These are phyloP conservation scores for Aspergillus olivimuriae DNA, from an alignment of 495 filamentous ascomycete genomes.

Conservation along the genomic window DNA sequence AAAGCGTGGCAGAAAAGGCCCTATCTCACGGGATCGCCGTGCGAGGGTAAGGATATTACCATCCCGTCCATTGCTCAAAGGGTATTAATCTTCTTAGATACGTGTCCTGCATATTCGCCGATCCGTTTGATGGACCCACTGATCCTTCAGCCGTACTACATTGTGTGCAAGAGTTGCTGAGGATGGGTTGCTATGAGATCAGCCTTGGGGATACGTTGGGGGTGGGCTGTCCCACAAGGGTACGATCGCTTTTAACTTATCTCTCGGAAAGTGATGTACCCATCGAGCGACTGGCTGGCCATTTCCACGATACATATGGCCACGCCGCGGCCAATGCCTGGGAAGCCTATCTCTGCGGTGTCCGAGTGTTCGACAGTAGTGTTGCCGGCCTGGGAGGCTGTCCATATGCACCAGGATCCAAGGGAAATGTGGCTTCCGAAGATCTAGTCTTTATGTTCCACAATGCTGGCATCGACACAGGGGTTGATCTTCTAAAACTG, in stretches of 20 bases:
- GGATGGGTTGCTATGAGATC: slow-evolving; percentile 39
- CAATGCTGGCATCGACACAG: slow-evolving; percentile 30
- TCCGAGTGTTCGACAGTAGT: slow-evolving; percentile 39
- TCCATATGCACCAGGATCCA: slow-evolving; percentile 41
- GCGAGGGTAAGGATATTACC: slow-evolving; percentile 22
- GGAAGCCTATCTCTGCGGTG: slow-evolving; percentile 32
- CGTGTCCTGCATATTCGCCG: slow-evolving; percentile 38
- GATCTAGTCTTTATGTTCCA: slow-evolving; percentile 39
- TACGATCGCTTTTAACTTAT: slow-evolving; percentile 23
- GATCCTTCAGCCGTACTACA: slow-evolving; percentile 23
- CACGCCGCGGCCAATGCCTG: slow-evolving; percentile 37
- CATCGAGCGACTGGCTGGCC: slow-evolving; percentile 27
- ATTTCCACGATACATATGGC: slow-evolving; percentile 44
- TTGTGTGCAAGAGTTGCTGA: slow-evolving; percentile 25
- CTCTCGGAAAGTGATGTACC: slow-evolving; percentile 22
- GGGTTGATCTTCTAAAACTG: slow-evolving; percentile 28
- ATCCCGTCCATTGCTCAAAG: not conserved
- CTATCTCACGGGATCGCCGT: slow-evolving; percentile 17
- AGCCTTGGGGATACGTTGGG: slow-evolving; percentile 41
- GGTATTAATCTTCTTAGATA: slow-evolving; percentile 18
- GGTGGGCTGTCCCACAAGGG: slow-evolving; percentile 27
- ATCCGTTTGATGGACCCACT: slow-evolving; percentile 33
- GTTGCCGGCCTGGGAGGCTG: slow-evolving; percentile 41
- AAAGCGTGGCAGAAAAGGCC: slow-evolving; percentile 19
- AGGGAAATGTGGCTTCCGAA: slow-evolving; percentile 40